Evolutionary conservation across 192 early-diverging fungal genomes (phyloP).

Genomic region (Linnemannia elongata): DNA sequence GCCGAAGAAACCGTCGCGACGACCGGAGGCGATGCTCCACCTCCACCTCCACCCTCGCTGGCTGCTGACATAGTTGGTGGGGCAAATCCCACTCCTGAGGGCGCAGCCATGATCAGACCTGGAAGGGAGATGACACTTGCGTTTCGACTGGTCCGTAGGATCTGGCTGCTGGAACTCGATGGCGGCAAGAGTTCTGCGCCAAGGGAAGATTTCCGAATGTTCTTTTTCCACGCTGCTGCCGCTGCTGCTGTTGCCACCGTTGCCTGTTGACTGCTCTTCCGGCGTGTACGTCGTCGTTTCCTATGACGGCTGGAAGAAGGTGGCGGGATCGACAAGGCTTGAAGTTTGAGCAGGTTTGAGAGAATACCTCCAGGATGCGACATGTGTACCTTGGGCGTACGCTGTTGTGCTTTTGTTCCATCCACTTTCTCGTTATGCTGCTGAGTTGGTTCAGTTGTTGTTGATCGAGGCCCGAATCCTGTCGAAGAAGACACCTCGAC

Average conservation of each 20-base stretch:
- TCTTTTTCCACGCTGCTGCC: conserved; percentile 1
- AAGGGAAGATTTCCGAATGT: not conserved
- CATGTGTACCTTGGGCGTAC: not conserved
- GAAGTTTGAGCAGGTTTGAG: conserved; percentile 44
- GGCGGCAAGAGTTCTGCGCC: conserved; percentile 5
- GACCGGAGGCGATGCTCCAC: not conserved
- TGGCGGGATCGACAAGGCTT: conserved; percentile 33
- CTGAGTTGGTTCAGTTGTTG: not conserved
- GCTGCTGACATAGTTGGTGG: not conserved
- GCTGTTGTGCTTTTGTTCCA: conserved; percentile 10
- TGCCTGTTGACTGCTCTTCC: not conserved
- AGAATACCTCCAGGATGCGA: conserved; percentile 42
- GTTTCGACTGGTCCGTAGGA: conserved; percentile 10
- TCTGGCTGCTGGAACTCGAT: not conserved
- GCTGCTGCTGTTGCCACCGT: not conserved
- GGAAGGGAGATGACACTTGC: conserved; percentile 35
- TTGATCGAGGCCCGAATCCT: not conserved
- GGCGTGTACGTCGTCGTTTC: not conserved
- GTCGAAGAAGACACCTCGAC: not conserved
- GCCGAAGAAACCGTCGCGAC: not conserved
- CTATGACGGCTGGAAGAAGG: conserved; percentile 7
- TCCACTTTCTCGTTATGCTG: conserved; percentile 3
- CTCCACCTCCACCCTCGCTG: not conserved
- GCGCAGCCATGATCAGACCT: conserved; percentile 29
- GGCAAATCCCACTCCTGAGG: conserved; percentile 18